Percentiles rank a stretch among this genome's conserved stretches.
Conservation (phyloP, 352 stramenopile species). For the Phytophthora crassamura region DNA sequence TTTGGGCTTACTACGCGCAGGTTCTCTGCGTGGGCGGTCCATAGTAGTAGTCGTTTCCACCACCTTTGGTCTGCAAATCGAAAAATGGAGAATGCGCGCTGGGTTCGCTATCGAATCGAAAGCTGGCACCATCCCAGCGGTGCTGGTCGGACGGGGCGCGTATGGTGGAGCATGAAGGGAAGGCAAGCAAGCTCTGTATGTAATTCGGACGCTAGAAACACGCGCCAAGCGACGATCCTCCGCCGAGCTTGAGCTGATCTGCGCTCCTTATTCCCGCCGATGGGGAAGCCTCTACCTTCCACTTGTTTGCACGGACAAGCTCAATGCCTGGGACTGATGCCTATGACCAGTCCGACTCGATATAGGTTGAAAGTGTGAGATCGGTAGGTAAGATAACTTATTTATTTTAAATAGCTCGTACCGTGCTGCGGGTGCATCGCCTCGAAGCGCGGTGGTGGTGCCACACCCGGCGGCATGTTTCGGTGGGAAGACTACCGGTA, state of each 20-base stretch:
- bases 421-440: conserved; percentile 10
- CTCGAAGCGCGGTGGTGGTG: neutral
- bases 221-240: conserved; percentile 33
- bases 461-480: neutral
- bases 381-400: neutral
- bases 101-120: neutral
- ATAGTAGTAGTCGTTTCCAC: conserved; percentile 22
- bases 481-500: neutral
- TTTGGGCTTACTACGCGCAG: conserved; percentile 34
- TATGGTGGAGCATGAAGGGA: conserved; percentile 15
- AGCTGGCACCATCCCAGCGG: conserved; percentile 13
- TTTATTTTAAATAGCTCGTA: neutral
- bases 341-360: neutral
- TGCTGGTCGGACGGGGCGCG: conserved; percentile 19
- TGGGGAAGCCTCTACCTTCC: conserved; percentile 18
- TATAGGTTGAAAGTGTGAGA: neutral
- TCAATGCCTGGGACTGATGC: neutral
- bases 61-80: conserved; percentile 18
- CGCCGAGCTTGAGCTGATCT: conserved; percentile 6
- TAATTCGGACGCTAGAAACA: conserved; percentile 41
- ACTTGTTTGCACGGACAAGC: conserved; percentile 27
- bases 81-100: conserved; percentile 24
- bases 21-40: conserved; percentile 43
- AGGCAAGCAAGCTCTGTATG: conserved; percentile 35
- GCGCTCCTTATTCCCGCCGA: neutral